Evolutionary conservation across 805 yeast genomes (phyloP).

Genomic region (Suhomyces prunicola): DNA sequence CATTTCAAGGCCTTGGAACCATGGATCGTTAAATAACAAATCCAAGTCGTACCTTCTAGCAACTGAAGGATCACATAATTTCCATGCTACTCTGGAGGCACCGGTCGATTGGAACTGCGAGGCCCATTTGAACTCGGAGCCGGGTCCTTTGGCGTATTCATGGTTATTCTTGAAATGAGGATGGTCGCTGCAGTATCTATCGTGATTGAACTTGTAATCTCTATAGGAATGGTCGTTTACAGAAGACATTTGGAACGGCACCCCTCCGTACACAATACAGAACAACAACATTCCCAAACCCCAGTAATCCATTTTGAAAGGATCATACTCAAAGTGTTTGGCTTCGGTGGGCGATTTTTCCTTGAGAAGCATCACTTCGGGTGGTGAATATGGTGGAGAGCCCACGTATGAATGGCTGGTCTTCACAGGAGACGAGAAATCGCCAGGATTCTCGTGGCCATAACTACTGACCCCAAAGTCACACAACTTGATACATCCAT

Average conservation of each 20-base stretch:
- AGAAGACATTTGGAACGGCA: constrained; percentile 57
- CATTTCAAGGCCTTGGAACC: constrained; percentile 58
- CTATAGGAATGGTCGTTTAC: constrained; percentile 50
- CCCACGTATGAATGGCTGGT: constrained; percentile 56
- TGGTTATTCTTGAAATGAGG: constrained; percentile 48
- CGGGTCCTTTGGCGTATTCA: constrained; percentile 55
- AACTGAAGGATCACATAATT: constrained; percentile 63
- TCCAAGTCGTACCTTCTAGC: constrained; percentile 52
- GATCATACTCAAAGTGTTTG: constrained; percentile 51
- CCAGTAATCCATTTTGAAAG: constrained; percentile 70
- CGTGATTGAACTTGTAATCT: constrained; percentile 52
- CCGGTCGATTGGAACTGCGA: constrained; percentile 55
- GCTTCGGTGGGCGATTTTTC: constrained; percentile 29
- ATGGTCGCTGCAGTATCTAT: constrained; percentile 37
- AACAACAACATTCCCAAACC: constrained; percentile 67
- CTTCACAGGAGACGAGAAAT: constrained; percentile 42
- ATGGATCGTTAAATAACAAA: constrained; percentile 57
- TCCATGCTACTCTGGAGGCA: constrained; percentile 71
- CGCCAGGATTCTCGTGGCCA: constrained; percentile 53
- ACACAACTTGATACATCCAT: constrained; percentile 64
- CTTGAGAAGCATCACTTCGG: constrained; percentile 62
- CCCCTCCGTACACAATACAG: constrained; percentile 53
- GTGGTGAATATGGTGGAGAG: constrained; percentile 78
- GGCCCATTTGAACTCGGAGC: constrained; percentile 69
- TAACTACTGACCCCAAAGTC: constrained; percentile 76